These are phyloP conservation scores for Glycyrrhiza uralensis DNA, from an alignment of 306 rosid species.

Conservation along the genomic window DNA sequence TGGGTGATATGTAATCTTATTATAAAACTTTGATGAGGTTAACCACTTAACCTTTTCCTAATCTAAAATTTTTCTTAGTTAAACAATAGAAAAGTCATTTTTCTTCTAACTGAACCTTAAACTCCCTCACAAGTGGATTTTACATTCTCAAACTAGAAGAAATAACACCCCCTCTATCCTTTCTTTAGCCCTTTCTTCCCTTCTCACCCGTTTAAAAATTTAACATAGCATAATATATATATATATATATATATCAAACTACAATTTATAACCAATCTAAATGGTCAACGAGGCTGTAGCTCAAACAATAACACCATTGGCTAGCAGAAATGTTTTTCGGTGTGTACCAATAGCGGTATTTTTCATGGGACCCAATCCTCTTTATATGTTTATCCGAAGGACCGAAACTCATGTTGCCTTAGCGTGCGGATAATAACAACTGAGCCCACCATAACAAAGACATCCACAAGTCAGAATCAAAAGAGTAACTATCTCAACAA, in stretches of 20 bases:
- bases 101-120: too few species aligned
- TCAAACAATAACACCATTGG: neutral
- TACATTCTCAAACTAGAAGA: neutral
- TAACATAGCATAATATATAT: neutral
- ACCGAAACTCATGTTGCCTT: neutral
- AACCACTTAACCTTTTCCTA: too few species aligned
- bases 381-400: neutral
- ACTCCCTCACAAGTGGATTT: too few species aligned
- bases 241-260: too few species aligned
- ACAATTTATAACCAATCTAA: neutral
- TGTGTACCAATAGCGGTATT: neutral
- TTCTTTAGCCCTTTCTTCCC: too few species aligned
- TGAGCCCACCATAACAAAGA: neutral
- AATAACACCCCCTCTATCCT: too few species aligned
- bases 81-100: too few species aligned
- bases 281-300: neutral
- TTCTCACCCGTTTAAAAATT: neutral
- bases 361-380: neutral
- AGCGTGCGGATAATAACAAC: slow-evolving; percentile 6
- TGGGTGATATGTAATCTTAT: neutral
- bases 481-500: too few species aligned
- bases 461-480: too few species aligned
- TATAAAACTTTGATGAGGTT: too few species aligned
- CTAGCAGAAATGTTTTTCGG: neutral
- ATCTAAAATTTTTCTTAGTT: too few species aligned